Percentiles rank a stretch among this genome's conserved stretches.
Evolutionary conservation across 768 basidiomycete genomes (phyloP).

Genomic region (Lentinus tigrinus): DNA sequence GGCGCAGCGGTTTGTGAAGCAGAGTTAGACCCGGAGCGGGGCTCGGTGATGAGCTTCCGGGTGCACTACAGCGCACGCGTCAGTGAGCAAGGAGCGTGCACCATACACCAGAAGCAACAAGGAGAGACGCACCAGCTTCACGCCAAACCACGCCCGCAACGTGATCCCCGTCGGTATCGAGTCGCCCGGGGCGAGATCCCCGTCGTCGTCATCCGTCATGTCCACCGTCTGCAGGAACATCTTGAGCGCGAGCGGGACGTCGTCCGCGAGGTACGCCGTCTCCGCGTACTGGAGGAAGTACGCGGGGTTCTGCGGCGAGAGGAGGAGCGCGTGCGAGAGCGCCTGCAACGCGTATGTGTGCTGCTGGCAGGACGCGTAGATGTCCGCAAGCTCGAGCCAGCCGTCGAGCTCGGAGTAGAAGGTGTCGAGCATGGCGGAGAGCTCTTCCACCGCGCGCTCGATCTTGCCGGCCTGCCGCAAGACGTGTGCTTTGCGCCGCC

Average conservation of each 20-base stretch:
- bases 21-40: slow-evolving; percentile 41
- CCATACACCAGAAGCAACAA: neutral
- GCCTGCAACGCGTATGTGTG: slow-evolving; percentile 73
- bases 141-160: slow-evolving; percentile 79
- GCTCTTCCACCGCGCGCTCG: slow-evolving; percentile 68
- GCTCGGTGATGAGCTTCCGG: slow-evolving; percentile 47
- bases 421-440: slow-evolving; percentile 75
- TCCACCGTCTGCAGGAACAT: slow-evolving; percentile 78
- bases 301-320: slow-evolving; percentile 86
- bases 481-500: slow-evolving; percentile 82
- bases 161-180: slow-evolving; percentile 50
- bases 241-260: slow-evolving; percentile 74
- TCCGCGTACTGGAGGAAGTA: slow-evolving; percentile 84
- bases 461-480: slow-evolving; percentile 59
- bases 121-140: slow-evolving; percentile 69
- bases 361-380: slow-evolving; percentile 76
- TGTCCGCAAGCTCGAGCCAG: slow-evolving; percentile 84
- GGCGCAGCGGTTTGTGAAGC: slow-evolving; percentile 59
- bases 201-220: slow-evolving; percentile 68
- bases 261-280: slow-evolving; percentile 78
- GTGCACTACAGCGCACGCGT: slow-evolving; percentile 47
- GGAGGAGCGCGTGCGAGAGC: slow-evolving; percentile 76
- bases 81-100: neutral
- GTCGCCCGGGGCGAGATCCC: slow-evolving; percentile 47
- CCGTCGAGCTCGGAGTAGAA: slow-evolving; percentile 87